Evolutionary conservation across 441 rosid species (phyloP).

Genomic region (Erodium chrysanthum): DNA sequence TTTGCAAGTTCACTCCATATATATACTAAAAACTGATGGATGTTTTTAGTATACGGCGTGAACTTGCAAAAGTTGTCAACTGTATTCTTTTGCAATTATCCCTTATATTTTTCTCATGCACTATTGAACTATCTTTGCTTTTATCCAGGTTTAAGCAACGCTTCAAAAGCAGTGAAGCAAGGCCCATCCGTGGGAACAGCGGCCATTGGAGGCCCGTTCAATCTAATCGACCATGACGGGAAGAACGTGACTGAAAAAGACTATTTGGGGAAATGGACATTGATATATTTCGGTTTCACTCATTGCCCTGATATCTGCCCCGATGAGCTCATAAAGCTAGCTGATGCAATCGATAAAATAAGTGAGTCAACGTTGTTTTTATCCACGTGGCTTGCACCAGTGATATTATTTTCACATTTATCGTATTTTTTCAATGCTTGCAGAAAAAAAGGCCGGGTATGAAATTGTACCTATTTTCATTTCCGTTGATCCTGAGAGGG

Average conservation of each 20-base stretch:
- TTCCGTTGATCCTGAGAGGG: conserved; percentile 94
- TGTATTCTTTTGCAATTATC: no score
- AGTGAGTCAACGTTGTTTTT: conserved; percentile 40
- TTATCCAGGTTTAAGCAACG: conserved; percentile 49
- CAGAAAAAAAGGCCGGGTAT: conserved; percentile 65
- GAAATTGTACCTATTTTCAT: conserved; percentile 74
- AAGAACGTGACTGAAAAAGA: conserved; percentile 66
- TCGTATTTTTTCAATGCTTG: conserved; percentile 14
- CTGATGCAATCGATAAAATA: conserved; percentile 72
- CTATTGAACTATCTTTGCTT: conserved; percentile 13
- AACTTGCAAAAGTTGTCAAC: no score
- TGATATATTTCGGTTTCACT: conserved; percentile 88
- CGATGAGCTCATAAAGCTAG: conserved; percentile 74
- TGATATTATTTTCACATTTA: background rate
- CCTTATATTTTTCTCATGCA: background rate
- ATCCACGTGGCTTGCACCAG: background rate
- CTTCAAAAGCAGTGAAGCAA: conserved; percentile 65
- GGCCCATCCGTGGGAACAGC: conserved; percentile 92
- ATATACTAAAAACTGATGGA: no score
- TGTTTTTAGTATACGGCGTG: no score
- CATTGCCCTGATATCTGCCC: conserved; percentile 99
- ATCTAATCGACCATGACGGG: conserved; percentile 71
- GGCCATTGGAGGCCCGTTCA: conserved; percentile 88
- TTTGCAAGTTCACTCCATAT: no score
- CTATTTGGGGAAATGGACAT: conserved; percentile 73